phyloP scores from a whole-genome alignment of 2,329 filamentous ascomycete species.

The Verticillium klebahnii region DNA sequence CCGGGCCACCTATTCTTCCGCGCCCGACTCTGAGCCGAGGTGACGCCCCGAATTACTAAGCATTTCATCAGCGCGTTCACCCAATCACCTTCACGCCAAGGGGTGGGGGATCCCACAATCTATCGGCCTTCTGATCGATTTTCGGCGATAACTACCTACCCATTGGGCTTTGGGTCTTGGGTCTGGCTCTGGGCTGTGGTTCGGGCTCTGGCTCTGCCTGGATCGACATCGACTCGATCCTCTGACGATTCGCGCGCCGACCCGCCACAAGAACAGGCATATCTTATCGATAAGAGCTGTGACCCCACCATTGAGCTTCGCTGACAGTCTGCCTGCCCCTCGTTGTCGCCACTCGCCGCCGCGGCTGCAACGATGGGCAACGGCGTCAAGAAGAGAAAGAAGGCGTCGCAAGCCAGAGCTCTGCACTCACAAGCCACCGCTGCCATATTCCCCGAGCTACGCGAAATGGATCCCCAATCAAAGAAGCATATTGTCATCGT shows the following conservation, averaged over 20 bases:
- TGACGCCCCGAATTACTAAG: not conserved
- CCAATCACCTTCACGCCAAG: not conserved
- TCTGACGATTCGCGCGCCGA: not conserved
- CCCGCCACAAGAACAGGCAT: not conserved
- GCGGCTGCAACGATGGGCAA: not conserved
- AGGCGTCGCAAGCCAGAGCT: slow-evolving; percentile 3
- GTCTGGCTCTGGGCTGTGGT: not conserved
- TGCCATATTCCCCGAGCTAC: not conserved
- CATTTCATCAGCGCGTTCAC: not conserved
- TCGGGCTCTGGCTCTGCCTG: not conserved
- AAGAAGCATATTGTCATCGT: slow-evolving; percentile 47
- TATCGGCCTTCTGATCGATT: not conserved
- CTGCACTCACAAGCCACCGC: slow-evolving; percentile 3
- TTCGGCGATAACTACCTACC: not conserved
- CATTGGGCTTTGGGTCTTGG: too few species aligned
- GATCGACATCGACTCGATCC: not conserved
- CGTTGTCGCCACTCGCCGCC: not conserved
- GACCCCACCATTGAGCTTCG: not conserved
- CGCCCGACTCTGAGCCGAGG: not conserved
- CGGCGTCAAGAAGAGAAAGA: slow-evolving; percentile 7
- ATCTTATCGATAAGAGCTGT: slow-evolving; percentile 1
- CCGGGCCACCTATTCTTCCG: not conserved
- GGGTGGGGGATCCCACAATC: not conserved
- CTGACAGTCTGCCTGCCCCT: not conserved
- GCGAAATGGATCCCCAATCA: slow-evolving; percentile 10